Conservation (phyloP, 2,329 filamentous ascomycete species). For the Trichophyton rubrum region DNA sequence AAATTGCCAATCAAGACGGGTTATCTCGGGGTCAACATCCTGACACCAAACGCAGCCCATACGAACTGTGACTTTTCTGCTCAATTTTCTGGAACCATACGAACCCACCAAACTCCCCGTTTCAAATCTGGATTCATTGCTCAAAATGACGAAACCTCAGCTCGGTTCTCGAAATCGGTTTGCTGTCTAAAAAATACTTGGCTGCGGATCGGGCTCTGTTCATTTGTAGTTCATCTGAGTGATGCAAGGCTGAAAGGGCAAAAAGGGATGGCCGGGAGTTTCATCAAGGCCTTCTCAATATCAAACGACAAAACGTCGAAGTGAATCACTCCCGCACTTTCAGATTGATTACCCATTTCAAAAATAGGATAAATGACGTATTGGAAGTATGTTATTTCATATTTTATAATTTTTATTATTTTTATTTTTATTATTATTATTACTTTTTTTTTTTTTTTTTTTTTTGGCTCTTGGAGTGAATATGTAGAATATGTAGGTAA, state of each 20-base stretch:
- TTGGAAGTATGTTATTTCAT: not conserved
- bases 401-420: no score
- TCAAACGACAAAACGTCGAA: not conserved
- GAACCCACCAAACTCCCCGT: not conserved
- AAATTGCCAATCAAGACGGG: not conserved
- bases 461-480: not conserved
- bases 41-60: not conserved
- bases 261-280: not conserved
- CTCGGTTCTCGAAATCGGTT: no score
- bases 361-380: not conserved
- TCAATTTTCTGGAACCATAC: not conserved
- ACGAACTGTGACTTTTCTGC: not conserved
- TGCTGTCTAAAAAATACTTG: not conserved
- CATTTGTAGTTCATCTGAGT: not conserved
- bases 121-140: not conserved
- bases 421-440: no score
- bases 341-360: not conserved
- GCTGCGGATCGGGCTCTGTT: not conserved
- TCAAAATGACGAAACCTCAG: not conserved
- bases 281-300: not conserved
- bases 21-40: not conserved
- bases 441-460: not conserved
- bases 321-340: not conserved
- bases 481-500: not conserved
- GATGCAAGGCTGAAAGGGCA: no score